Evolutionary conservation across 169 alveolate species (phyloP).

Genomic region (Cryptosporidium canis): DNA sequence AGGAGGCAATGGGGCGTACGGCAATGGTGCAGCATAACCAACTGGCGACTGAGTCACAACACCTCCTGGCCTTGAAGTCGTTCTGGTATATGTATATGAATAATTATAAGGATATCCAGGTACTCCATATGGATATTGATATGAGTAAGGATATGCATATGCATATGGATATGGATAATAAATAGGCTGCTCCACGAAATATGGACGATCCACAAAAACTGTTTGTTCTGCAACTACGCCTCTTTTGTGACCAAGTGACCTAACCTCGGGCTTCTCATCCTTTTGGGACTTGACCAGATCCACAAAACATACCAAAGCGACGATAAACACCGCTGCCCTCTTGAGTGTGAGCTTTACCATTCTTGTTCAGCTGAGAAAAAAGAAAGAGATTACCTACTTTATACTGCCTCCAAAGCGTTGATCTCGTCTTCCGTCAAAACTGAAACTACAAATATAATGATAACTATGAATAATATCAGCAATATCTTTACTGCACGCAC

Average conservation of each 20-base stretch:
- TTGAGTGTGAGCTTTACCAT: conserved; percentile 9
- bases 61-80: conserved; percentile 52
- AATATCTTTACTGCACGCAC: conserved; percentile 4
- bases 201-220: conserved; percentile 17
- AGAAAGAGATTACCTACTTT: neutral
- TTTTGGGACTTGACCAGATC: neutral
- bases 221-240: conserved; percentile 39
- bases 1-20: conserved; percentile 41
- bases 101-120: conserved; percentile 26
- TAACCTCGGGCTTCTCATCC: conserved; percentile 4
- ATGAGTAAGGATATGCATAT: conserved; percentile 38
- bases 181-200: neutral
- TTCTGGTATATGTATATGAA: conserved; percentile 59
- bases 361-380: neutral
- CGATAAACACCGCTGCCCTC: neutral
- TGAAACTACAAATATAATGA: conserved; percentile 14
- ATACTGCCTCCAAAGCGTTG: neutral
- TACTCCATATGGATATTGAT: conserved; percentile 24
- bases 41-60: neutral
- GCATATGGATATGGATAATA: conserved; percentile 36
- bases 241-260: conserved; percentile 65
- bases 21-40: neutral
- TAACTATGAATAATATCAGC: neutral
- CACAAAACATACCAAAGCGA: conserved; percentile 1
- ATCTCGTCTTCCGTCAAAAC: neutral